phyloP scores from a whole-genome alignment of 2,329 filamentous ascomycete species.

The Claviceps fusiformis region DNA sequence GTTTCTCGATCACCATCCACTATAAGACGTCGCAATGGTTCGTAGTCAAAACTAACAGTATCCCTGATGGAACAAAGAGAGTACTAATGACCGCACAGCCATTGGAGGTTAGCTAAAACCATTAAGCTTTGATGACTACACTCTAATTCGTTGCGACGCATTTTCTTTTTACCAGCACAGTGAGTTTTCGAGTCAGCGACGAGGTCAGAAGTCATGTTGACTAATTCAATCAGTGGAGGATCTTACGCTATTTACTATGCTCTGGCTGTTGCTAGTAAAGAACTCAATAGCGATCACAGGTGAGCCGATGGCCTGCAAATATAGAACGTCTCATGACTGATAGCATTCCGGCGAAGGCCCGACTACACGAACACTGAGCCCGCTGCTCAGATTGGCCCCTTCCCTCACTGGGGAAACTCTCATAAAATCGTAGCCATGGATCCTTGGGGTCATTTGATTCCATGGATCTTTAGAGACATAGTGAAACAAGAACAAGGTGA shows the following conservation, averaged over 20 bases:
- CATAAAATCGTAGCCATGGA: constrained; percentile 98
- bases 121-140: background rate
- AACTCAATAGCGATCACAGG: constrained; percentile 71
- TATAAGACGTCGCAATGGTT: constrained; percentile 69
- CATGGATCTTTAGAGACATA: constrained; percentile 68
- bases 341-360: constrained; percentile 23
- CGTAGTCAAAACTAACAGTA: constrained; percentile 13
- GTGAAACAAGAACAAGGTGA: constrained; percentile 60
- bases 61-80: background rate
- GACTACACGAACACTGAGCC: constrained; percentile 70
- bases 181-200: constrained; percentile 9
- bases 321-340: constrained; percentile 6
- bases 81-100: constrained; percentile 21
- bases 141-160: background rate
- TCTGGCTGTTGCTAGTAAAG: constrained; percentile 79
- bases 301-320: constrained; percentile 12
- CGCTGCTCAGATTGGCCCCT: constrained; percentile 76
- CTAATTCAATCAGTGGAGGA: constrained; percentile 42
- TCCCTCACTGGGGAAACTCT: constrained; percentile 75
- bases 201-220: background rate
- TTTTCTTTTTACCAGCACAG: constrained; percentile 19
- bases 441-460: constrained; percentile 75
- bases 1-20: constrained; percentile 66
- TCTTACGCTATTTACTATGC: constrained; percentile 96
- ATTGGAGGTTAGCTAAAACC: constrained; percentile 37